Evolutionary conservation across 768 basidiomycete genomes (phyloP).

Genomic region (Boletus reticuloceps): DNA sequence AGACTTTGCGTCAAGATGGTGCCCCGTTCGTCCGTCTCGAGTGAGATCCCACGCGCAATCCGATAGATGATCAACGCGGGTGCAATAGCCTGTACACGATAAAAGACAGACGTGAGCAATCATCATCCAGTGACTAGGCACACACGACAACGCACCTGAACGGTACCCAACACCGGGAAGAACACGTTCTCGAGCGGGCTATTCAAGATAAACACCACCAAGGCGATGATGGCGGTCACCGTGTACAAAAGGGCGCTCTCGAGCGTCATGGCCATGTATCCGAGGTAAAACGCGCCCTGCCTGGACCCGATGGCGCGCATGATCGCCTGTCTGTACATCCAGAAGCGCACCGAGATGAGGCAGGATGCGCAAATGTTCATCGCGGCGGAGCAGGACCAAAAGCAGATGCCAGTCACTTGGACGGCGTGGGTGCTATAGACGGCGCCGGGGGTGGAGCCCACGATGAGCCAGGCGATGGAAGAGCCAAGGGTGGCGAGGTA

Average conservation of each 20-base stretch:
- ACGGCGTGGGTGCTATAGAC: conserved; percentile 15
- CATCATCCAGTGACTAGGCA: background rate
- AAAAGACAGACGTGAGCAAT: background rate
- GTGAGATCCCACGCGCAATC: conserved; percentile 18
- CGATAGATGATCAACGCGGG: conserved; percentile 22
- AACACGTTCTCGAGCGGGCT: conserved; percentile 25
- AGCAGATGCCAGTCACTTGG: conserved; percentile 13
- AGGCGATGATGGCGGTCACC: conserved; percentile 2
- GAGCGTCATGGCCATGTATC: conserved; percentile 26
- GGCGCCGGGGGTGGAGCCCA: conserved; percentile 11
- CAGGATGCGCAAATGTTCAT: conserved; percentile 15
- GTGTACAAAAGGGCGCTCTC: conserved; percentile 24
- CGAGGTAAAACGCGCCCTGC: conserved; percentile 19
- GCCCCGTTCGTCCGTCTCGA: conserved; percentile 14
- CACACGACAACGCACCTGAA: conserved; percentile 13
- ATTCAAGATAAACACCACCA: conserved; percentile 16
- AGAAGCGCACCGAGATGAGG: conserved; percentile 15
- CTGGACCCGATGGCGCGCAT: conserved; percentile 4
- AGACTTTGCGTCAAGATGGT: background rate
- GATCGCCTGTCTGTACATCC: conserved; percentile 17
- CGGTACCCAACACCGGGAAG: conserved; percentile 18
- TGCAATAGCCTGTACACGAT: conserved; percentile 10
- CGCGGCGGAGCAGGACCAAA: conserved; percentile 14
- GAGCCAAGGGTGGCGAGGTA: conserved; percentile 17
- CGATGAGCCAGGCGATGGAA: conserved; percentile 17